Evolutionary conservation across 306 rosid genomes (phyloP), one percentile per base, ranked within the genome.

Genomic region (Betula pendula): DNA sequence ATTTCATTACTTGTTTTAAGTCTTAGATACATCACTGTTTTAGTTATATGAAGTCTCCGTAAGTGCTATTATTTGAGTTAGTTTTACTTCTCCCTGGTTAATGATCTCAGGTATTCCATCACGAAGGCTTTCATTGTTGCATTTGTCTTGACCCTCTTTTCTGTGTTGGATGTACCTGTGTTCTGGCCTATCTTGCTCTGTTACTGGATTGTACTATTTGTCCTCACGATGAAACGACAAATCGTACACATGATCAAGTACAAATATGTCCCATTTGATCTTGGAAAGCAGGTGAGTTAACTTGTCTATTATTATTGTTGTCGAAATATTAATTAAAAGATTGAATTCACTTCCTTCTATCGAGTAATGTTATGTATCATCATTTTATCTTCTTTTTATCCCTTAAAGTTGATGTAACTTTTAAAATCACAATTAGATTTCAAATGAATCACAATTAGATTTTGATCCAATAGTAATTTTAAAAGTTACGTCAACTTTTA

Each of bases 81-180:
- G 1, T 44, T 45, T 45, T 29, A 17, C 69, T 68, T 68, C 14
- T 14, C 12, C 20, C 56, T 69, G n/a, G 53, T 27, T 20, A 11
- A 42, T 24, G 20, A 56, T 58, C 33, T 40, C 80, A 76, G 80
- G 80, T 76, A 50, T 52, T 76, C 73, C 40, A 16, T 76, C 16
- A 76, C 80, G 3, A 50, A 76, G 73, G 73, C 80, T 50, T 76
- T 76, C 40, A n/a, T 52, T 38, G 22, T 75, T 63, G 79, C 73
- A 20, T 67, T 76, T 66, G 29, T 15, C 73, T 4, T 76, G 53
- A 66, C 80, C 27, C 50, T 76, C 67, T 76, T 76, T 40, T 43
- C 73, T 50, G 42, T 35, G 42, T 76, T 76, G 71, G 73, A 76
- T 16, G 47, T 76, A 7, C 80, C 80, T 50, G 80, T 76, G 15